These are phyloP conservation scores for Didymosphaeria variabile DNA, from an alignment of 2,329 filamentous ascomycete genomes.

Conservation along the genomic window DNA sequence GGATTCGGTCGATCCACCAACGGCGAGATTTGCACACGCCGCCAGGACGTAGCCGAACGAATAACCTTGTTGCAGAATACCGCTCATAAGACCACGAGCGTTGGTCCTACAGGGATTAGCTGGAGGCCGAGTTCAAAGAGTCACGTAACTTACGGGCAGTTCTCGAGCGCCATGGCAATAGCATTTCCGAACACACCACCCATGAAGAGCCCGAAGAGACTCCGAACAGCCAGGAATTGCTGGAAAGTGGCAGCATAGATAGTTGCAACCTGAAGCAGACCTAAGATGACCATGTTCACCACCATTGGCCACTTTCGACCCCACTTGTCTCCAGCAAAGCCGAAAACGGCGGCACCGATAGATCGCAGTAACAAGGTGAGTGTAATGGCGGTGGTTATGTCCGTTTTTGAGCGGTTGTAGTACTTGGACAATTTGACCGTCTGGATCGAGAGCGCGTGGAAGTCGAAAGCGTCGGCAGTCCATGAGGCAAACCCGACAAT, in stretches of 20 bases:
- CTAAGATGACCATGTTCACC: slow-evolving; percentile 77
- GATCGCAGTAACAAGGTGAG: slow-evolving; percentile 78
- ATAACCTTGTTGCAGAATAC: slow-evolving; percentile 84
- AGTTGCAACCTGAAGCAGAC: slow-evolving; percentile 77
- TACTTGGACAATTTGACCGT: slow-evolving; percentile 70
- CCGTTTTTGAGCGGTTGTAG: slow-evolving; percentile 68
- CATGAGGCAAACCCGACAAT: slow-evolving; percentile 77
- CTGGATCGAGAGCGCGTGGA: slow-evolving; percentile 82
- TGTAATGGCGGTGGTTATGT: slow-evolving; percentile 78
- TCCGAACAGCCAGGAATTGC: slow-evolving; percentile 78
- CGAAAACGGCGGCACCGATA: slow-evolving; percentile 78
- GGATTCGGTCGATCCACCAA: slow-evolving; percentile 68
- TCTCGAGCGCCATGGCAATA: slow-evolving; percentile 80
- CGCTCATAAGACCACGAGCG: slow-evolving; percentile 81
- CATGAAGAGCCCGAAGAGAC: slow-evolving; percentile 81
- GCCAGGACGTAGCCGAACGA: slow-evolving; percentile 82
- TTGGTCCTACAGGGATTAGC: slow-evolving; percentile 52
- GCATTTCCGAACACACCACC: slow-evolving; percentile 83
- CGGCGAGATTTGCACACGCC: slow-evolving; percentile 76
- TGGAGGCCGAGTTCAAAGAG: slow-evolving; percentile 25
- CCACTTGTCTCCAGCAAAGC: slow-evolving; percentile 79
- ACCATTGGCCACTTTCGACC: slow-evolving; percentile 88
- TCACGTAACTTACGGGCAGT: slow-evolving; percentile 65
- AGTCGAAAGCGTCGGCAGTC: slow-evolving; percentile 86
- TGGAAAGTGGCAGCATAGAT: slow-evolving; percentile 77